Base-by-base conservation (phyloP, 192 early-diverging fungal species). In the Obelidium mucronatum region DNA sequence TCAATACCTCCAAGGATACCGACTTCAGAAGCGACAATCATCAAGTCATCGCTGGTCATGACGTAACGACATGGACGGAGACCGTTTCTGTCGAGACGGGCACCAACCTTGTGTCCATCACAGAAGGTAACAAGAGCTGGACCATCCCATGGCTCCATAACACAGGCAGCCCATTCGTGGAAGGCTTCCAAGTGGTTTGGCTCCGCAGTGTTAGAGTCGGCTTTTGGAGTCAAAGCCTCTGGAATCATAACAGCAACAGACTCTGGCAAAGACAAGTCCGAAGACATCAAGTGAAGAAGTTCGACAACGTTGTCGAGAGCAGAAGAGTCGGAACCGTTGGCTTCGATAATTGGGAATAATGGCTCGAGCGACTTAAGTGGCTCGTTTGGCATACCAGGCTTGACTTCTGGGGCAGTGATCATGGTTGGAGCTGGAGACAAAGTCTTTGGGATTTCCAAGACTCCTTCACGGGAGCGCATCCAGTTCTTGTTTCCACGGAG, bases 191-290 rank as follows among this genome's bases (percentile, higher is more conserved):
- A 95, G 40, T n/a, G 19, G 56, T n/a, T 28, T 37, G 52, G 55
- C 31, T 37, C 34, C 24, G 40, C 28, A 24, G 22, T n/a, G 51
- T 93, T 93, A 15, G 91, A 87, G 64, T 91, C 92, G 91, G 96
- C 95, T 63, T 82, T 80, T 42, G 86, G 82, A 79, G 96, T 93
- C 82, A 94, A 94, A 5, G 97, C 96, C 81, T 99, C 97, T 48
- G 97, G 97, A 81, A 98, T 91, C 96, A 99, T 96, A 84, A 98
- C 93, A 95, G 98, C 98, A 63, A 99, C 93, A 40, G 95, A 95
- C 79, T 99, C 95, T 61, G 97, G 96, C 74, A 99, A 85, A 77
- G 93, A 90, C 37, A 97, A 91, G 40, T 58, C 31, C 6, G 72
- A 54, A 4, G 72, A 74, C 72, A 74, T 74, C 13, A 74, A 34